Evolutionary conservation across 2,329 filamentous ascomycete species (phyloP), one percentile per base, ranked within the genome.

Genomic region (Aspergillus quadrilineatus): DNA sequence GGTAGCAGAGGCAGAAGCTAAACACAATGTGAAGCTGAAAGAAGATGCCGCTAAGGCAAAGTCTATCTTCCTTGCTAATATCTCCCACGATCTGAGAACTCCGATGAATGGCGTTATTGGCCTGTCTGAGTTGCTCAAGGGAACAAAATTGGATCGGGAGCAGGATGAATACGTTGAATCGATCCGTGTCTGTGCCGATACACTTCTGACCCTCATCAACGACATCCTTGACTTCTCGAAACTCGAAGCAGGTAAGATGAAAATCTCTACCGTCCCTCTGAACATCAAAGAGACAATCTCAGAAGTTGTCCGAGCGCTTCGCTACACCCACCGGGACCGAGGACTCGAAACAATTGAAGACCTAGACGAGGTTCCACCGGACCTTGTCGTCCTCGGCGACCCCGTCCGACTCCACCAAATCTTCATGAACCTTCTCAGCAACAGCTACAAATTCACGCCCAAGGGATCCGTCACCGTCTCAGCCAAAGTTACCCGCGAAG

Each of bases 41-140:
- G 85, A 88, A 68, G 85, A 88, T 68, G 85, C 85, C 22, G 84
- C 85, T 6, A 85, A 81, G 65, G 84, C 84, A 1, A 99, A 99
- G 77, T 97, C 94, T 0, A 80, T 97, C 7, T 97, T 97, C 76
- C 95, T 99, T 61, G 94, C 94, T 15, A 97, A 97, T 66, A 96
- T 97, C 50, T 86, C 83, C 1, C 86, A 89, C 63, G 86, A 97
- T 72, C 80, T 99, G 36, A 95, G 96, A 70, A 99, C 94, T 1
- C 94, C 94, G 0, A 81, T 97, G 56, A 97, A 97, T 68, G 94
- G 93, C 10, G 97, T 97, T 48, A 80, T 99, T 66, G 94, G 94
- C 34, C 82, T 86, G 73, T 84, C 81, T 2, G 84, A 87, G 63
- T 72, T 87, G 43, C 75, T 87, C 22, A 86, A 86, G 63, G 78